These are phyloP conservation scores for Boletus barrowsii DNA, from an alignment of 768 basidiomycete species.

Conservation along the genomic window DNA sequence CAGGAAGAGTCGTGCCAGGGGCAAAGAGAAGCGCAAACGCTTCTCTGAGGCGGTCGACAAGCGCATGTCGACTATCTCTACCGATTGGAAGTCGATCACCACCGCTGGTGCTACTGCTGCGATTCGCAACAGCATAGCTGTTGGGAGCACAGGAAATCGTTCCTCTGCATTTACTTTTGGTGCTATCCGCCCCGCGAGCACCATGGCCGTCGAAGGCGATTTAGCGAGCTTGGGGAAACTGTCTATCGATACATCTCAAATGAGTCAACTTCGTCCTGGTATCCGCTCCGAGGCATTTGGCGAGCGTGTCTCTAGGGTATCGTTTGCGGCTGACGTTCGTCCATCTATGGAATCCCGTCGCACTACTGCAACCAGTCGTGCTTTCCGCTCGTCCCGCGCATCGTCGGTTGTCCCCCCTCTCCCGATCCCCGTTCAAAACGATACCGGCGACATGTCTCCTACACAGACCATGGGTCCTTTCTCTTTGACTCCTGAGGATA, in stretches of 20 bases:
- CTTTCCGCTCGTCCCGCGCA: slow-evolving; percentile 42
- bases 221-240: slow-evolving; percentile 34
- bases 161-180: slow-evolving; percentile 57
- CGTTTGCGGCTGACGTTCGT: slow-evolving; percentile 63
- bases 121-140: slow-evolving; percentile 65
- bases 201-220: slow-evolving; percentile 42
- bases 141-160: slow-evolving; percentile 35
- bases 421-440: slow-evolving; percentile 28
- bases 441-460: slow-evolving; percentile 38
- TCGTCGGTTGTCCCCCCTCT: slow-evolving; percentile 42
- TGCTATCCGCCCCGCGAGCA: slow-evolving; percentile 47
- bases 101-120: slow-evolving; percentile 69
- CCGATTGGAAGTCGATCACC: slow-evolving; percentile 74
- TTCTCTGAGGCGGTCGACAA: slow-evolving; percentile 71
- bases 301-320: slow-evolving; percentile 59
- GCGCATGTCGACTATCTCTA: slow-evolving; percentile 79
- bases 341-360: slow-evolving; percentile 45
- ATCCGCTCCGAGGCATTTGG: slow-evolving; percentile 48
- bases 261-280: slow-evolving; percentile 52
- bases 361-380: slow-evolving; percentile 39
- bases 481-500: slow-evolving; percentile 57
- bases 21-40: slow-evolving; percentile 49
- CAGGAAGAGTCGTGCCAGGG: slow-evolving; percentile 48
- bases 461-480: slow-evolving; percentile 42
- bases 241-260: slow-evolving; percentile 36